Evolutionary conservation across 345 rosid species (phyloP).

Genomic region (Populus nigra): DNA sequence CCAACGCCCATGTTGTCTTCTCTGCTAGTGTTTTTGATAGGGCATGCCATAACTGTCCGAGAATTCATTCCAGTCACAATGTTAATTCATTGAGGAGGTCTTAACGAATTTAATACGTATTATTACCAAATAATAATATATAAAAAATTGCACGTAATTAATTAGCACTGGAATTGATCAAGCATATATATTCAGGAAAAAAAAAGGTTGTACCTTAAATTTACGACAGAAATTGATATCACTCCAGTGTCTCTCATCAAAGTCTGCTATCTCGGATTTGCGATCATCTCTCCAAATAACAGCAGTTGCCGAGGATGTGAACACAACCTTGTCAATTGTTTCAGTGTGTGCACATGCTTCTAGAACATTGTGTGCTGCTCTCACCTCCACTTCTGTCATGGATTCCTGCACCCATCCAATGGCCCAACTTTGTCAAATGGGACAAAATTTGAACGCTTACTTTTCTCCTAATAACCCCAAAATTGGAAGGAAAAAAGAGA

Average conservation of each 20-base stretch:
- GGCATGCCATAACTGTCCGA: slow-evolving; percentile 58
- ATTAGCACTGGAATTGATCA: neutral
- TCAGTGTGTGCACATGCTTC: slow-evolving; percentile 68
- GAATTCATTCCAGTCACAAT: neutral
- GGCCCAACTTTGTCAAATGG: neutral
- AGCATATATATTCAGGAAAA: neutral
- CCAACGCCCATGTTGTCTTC: slow-evolving; percentile 74
- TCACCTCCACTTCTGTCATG: slow-evolving; percentile 60
- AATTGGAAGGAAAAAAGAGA: neutral
- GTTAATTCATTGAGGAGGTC: neutral
- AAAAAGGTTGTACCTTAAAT: slow-evolving; percentile 41
- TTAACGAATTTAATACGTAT: neutral
- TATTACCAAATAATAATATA: neutral
- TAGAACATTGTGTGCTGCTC: slow-evolving; percentile 64
- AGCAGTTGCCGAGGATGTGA: slow-evolving; percentile 58
- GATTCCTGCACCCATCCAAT: slow-evolving; percentile 40
- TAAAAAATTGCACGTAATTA: neutral
- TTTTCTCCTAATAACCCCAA: neutral
- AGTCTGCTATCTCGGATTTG: slow-evolving; percentile 21
- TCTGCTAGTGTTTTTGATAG: slow-evolving; percentile 62
- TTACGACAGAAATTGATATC: slow-evolving; percentile 48
- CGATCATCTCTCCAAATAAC: slow-evolving; percentile 49
- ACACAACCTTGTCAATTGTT: slow-evolving; percentile 59
- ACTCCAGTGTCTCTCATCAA: slow-evolving; percentile 57
- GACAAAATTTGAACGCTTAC: neutral